phyloP scores from a whole-genome alignment of 306 rosid species.

The Vigna hirtella region DNA sequence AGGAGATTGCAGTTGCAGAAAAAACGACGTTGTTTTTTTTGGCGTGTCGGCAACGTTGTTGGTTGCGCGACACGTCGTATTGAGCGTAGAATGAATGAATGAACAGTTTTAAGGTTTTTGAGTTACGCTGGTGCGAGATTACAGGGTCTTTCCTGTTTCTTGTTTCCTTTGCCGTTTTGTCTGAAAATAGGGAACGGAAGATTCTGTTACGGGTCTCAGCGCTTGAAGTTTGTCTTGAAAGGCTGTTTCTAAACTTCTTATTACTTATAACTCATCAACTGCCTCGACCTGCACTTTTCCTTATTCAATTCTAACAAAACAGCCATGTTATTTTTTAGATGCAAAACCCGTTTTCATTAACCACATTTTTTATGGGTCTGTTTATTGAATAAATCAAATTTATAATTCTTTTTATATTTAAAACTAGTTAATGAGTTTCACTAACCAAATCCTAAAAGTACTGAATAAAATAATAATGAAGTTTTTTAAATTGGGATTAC shows the following conservation, averaged over 20 bases:
- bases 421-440: too few relatives aligned
- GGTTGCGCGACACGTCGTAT: conserved; percentile 24
- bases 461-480: too few relatives aligned
- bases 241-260: neutral
- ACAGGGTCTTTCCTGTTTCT: neutral
- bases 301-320: neutral
- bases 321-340: neutral
- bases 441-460: too few relatives aligned
- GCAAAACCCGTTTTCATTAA: neutral
- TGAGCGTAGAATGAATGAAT: neutral
- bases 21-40: conserved; percentile 50
- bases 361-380: neutral
- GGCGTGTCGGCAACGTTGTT: conserved; percentile 40
- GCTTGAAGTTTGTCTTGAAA: neutral
- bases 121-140: neutral
- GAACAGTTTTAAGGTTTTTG: neutral
- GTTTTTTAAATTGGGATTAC: too few relatives aligned
- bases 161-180: neutral
- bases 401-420: too few relatives aligned
- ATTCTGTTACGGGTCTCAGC: neutral
- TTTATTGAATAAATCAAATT: too few relatives aligned
- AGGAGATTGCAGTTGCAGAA: conserved; percentile 32
- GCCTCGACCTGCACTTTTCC: neutral
- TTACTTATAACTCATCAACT: neutral
- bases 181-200: neutral